Conservation (phyloP, 1,284 basidiomycete genomes). For the Afroboletus lepidellus region DNA sequence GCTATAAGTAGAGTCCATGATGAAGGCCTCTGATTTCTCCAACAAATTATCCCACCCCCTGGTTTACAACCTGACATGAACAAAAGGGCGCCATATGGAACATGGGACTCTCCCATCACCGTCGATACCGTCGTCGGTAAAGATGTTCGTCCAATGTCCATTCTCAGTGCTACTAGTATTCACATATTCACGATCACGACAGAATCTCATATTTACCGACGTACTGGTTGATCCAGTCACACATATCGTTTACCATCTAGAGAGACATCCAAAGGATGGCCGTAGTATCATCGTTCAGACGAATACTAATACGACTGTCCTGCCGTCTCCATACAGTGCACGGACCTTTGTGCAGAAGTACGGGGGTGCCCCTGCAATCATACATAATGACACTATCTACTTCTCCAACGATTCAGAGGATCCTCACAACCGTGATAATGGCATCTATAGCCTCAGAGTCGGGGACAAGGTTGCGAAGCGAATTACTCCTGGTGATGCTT, state of each 20-base stretch:
- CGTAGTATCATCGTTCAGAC: conserved; percentile 17
- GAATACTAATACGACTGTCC: conserved; percentile 17
- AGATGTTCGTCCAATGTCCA: background rate
- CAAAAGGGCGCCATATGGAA: conserved; percentile 36
- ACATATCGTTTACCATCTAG: conserved; percentile 36
- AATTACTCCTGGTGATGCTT: background rate
- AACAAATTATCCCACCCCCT: no score
- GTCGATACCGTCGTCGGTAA: conserved; percentile 26
- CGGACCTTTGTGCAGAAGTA: conserved; percentile 37
- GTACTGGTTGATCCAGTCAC: conserved; percentile 34
- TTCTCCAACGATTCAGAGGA: conserved; percentile 31
- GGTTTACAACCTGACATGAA: background rate
- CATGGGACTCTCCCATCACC: conserved; percentile 38
- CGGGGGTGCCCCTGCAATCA: conserved; percentile 37
- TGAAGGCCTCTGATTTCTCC: no score
- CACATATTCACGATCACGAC: background rate
- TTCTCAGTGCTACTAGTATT: background rate
- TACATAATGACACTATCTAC: conserved; percentile 27
- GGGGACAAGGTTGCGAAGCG: background rate
- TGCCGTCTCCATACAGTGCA: conserved; percentile 33
- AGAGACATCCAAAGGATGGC: conserved; percentile 36
- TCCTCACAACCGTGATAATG: conserved; percentile 1
- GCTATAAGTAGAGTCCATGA: no score
- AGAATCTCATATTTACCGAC: conserved; percentile 29
- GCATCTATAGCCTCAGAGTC: conserved; percentile 7